Conservation (phyloP, 305 asterid genomes). For the Fraxinus floribunda region DNA sequence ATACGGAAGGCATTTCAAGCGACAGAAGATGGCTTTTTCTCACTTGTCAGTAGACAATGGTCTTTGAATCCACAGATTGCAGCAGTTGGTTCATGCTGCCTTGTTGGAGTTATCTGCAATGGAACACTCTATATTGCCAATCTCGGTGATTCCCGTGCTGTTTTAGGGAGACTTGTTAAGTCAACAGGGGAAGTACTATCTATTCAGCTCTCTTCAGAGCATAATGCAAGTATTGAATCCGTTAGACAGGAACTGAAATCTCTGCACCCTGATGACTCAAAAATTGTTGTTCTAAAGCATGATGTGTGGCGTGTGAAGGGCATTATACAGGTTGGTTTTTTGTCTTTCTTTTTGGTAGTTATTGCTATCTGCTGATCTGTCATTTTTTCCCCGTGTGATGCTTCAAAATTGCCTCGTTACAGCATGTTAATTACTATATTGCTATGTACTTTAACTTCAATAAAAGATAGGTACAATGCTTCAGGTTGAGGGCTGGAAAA, state of each 20-base stretch:
- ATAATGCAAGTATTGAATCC: conserved; percentile 77
- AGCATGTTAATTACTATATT: not conserved
- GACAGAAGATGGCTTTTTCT: conserved; percentile 82
- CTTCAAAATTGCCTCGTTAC: not conserved
- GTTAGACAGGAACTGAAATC: conserved; percentile 82
- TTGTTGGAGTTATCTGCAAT: conserved; percentile 74
- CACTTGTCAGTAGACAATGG: conserved; percentile 77
- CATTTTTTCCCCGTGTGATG: not conserved
- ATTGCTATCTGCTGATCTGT: not conserved
- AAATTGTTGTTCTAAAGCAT: conserved; percentile 81
- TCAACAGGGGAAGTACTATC: conserved; percentile 91
- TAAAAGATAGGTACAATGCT: conserved; percentile 1
- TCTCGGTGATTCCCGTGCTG: conserved; percentile 92
- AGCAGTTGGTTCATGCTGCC: conserved; percentile 95
- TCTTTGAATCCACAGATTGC: conserved; percentile 79
- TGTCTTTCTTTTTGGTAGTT: conserved; percentile 1
- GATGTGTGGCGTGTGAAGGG: conserved; percentile 89
- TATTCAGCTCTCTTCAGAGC: conserved; percentile 87
- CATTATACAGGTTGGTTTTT: conserved; percentile 62
- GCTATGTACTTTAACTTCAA: not conserved
- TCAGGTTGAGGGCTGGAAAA: not conserved
- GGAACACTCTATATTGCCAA: conserved; percentile 80
- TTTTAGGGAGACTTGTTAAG: conserved; percentile 80
- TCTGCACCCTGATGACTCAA: conserved; percentile 74
- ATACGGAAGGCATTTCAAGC: conserved; percentile 86